phyloP scores from a whole-genome alignment of 2,329 filamentous ascomycete species.

The Aspergillus oerlinghausenensis region DNA sequence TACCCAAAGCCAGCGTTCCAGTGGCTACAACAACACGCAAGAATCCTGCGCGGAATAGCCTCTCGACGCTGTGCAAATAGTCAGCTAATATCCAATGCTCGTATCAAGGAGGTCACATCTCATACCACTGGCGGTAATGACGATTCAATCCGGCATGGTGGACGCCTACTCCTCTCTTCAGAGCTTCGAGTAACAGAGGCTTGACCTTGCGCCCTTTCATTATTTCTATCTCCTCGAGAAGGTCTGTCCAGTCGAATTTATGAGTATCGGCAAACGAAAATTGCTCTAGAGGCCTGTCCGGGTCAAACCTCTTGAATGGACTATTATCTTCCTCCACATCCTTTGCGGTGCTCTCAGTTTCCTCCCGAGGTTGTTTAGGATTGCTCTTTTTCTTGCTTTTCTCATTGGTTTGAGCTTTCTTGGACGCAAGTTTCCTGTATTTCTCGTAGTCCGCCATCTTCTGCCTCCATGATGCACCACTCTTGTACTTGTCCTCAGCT shows the following conservation, averaged over 20 bases:
- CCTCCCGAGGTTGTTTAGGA: slow-evolving; percentile 18
- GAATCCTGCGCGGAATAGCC: slow-evolving; percentile 55
- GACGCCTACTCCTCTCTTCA: slow-evolving; percentile 66
- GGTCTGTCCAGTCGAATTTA: not conserved
- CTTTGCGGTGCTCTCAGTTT: slow-evolving; percentile 3
- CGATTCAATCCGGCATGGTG: slow-evolving; percentile 79
- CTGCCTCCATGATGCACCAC: slow-evolving; percentile 55
- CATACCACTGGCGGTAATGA: slow-evolving; percentile 62
- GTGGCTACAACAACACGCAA: slow-evolving; percentile 69
- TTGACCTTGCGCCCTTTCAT: not conserved
- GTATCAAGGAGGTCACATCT: slow-evolving; percentile 25
- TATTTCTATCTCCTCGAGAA: not conserved
- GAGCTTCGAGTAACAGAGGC: slow-evolving; percentile 50
- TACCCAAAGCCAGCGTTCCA: slow-evolving; percentile 69
- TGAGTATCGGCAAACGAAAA: slow-evolving; percentile 52
- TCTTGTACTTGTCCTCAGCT: slow-evolving; percentile 46
- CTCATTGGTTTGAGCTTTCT: not conserved
- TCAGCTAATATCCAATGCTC: not conserved
- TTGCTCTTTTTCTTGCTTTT: slow-evolving; percentile 46
- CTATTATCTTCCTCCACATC: slow-evolving; percentile 41
- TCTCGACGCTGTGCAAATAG: slow-evolving; percentile 46
- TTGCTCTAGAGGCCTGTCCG: slow-evolving; percentile 51
- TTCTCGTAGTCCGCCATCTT: slow-evolving; percentile 56
- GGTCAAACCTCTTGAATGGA: slow-evolving; percentile 62
- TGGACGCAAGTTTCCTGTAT: slow-evolving; percentile 8